Base-by-base conservation (phyloP, 805 yeast genomes). In the Candida quercuum region DNA sequence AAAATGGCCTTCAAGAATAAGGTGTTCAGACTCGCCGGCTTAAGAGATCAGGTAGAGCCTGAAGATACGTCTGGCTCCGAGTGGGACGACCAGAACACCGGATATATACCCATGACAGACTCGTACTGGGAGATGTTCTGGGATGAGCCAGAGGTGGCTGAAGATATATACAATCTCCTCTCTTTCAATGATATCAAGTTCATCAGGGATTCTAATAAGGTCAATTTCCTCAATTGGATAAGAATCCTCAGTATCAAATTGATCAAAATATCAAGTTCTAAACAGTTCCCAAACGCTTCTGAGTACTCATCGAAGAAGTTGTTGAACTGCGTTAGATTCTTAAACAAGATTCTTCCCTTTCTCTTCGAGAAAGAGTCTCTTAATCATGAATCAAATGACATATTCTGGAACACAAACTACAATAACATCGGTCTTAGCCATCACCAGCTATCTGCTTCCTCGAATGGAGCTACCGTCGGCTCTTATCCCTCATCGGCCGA, bases 281-380 rank as follows among this genome's bases (percentile, higher is more conserved):
- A 49, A 48, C 34, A 42, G 23, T 56, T 67, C 45, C 44, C 59
- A 33, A 16, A 46, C 47, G 18, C 42, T 16, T 35, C 51, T 5
- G 29, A 42, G 15, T 47, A 60, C 48, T 15, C 23, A 37, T 17
- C 52, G 2, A 42, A 40, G n/a, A 61, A 74, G 43, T 51, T 79
- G 10, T 59, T 83, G 33, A 81, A 77, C 41, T 78, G 86, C 48
- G 48, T 81, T 6, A 69, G 96, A 26, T 56, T 83, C 5, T 57
- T 89, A 28, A 75, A 86, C 3, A 72, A 76, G 42, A 37, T 84
- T 4, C 44, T 84, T 16, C 96, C 96, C 0, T 71, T 76, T 33
- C 52, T 81, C 6, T 84, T 72, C 50, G 95, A 88, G 58, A 53
- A 63, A 10, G 64, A 45, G 33, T 60, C 52, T 19, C 61, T 48